Evolutionary conservation across 1,284 basidiomycete species (phyloP), one percentile per base, ranked within the genome.

Genomic region (Tilletia indica): DNA sequence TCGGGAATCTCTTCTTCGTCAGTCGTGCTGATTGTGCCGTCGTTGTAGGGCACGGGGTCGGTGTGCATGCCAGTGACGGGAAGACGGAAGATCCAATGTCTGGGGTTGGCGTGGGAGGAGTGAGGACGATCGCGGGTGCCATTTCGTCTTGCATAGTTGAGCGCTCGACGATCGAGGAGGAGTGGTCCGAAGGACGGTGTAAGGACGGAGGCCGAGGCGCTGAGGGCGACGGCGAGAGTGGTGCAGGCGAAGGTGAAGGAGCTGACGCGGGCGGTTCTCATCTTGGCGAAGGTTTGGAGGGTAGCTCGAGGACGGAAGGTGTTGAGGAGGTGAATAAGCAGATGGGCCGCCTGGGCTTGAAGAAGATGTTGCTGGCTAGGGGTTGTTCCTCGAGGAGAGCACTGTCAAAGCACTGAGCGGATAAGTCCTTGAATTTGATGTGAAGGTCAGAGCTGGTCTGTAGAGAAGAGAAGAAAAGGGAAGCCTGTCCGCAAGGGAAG

Each of bases 161-260:
- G 6, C 42, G 42, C 14, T 45, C 42, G 42, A 45, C 9, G 14
- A 14, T 14, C 42, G 42, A 45, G 42, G 42, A 45, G n/a, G 47
- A n/a, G 47, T 1, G 42, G 42, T 45, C 9, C 9, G 9, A 14
- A 45, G 42, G 14, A 45, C 42, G 42, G 42, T 9, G 42, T 8
- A 1, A 9, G 42, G 42, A 8, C 25, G 25, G 42, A 45, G 42
- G 42, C 42, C 42, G 42, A 45, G 0, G 61, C 61, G 36, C 16
- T 38, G 61, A 58, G 56, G 5, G 56, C 56, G 25, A 58, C 21
- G 21, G 56, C 56, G 25, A 58, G 56, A 14, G 56, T 58, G 25
- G 56, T 58, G 56, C 56, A 58, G 21, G 56, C 56, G 14, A 64
- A 64, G 16, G 61, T 64, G 61, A 64, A 64, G 3, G 61, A 64